These are phyloP conservation scores for Pyrenochaeta sp. DNA, from an alignment of 2,329 filamentous ascomycete species.

Conservation along the genomic window DNA sequence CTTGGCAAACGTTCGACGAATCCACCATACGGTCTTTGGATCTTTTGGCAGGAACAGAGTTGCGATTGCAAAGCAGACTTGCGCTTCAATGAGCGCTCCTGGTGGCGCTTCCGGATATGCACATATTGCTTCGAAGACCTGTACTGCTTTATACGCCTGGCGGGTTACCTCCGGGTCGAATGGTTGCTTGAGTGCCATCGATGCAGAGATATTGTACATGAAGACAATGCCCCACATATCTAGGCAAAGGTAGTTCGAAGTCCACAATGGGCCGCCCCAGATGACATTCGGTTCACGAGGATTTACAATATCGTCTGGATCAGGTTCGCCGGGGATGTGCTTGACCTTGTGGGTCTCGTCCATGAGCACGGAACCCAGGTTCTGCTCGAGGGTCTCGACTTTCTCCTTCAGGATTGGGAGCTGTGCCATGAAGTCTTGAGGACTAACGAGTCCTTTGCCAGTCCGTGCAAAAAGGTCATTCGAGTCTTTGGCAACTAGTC, in stretches of 20 bases:
- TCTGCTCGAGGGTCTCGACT: constrained; percentile 54
- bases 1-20: constrained; percentile 77
- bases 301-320: constrained; percentile 74
- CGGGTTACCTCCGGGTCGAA: constrained; percentile 63
- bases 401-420: constrained; percentile 56
- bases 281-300: constrained; percentile 77
- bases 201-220: constrained; percentile 81
- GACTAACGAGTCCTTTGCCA: constrained; percentile 68
- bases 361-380: constrained; percentile 69
- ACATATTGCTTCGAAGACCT: constrained; percentile 81
- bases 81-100: constrained; percentile 75
- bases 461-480: constrained; percentile 77
- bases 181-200: constrained; percentile 63
- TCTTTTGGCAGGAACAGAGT: constrained; percentile 83
- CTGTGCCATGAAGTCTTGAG: constrained; percentile 71
- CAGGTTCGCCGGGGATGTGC: constrained; percentile 66
- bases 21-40: constrained; percentile 77
- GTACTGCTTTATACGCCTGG: constrained; percentile 75
- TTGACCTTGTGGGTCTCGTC: constrained; percentile 70
- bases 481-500: constrained; percentile 81
- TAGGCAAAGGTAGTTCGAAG: constrained; percentile 76
- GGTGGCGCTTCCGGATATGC: constrained; percentile 74
- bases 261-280: constrained; percentile 70
- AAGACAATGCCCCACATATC: constrained; percentile 82
- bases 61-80: constrained; percentile 79